These are phyloP conservation scores for Xylaria bambusicola DNA, from an alignment of 495 filamentous ascomycete species.

Conservation along the genomic window DNA sequence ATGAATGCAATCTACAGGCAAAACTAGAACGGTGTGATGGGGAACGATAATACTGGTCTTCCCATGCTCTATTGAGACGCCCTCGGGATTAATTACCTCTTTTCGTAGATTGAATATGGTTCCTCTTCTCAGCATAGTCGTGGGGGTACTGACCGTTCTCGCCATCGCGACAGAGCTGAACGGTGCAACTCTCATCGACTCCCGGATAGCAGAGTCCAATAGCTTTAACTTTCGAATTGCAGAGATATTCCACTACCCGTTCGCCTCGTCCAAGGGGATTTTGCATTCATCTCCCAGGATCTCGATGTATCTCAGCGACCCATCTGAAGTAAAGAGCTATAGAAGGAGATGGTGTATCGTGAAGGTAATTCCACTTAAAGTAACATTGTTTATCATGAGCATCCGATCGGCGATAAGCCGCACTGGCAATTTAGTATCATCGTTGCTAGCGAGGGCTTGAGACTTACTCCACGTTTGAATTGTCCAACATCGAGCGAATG, in stretches of 20 bases:
- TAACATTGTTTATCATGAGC: background rate
- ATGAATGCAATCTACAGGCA: conserved; percentile 19
- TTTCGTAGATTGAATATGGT: background rate
- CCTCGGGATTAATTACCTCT: conserved; percentile 8
- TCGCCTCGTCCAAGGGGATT: too few relatives aligned
- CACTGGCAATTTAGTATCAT: too few relatives aligned
- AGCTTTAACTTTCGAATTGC: conserved; percentile 12
- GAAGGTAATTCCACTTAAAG: too few relatives aligned
- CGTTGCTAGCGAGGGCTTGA: too few relatives aligned
- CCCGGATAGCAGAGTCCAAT: conserved; percentile 16
- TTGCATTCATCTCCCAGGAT: too few relatives aligned
- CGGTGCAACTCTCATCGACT: conserved; percentile 20
- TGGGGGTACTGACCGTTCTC: conserved; percentile 13
- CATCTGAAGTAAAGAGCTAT: too few relatives aligned
- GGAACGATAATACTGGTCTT: conserved; percentile 22
- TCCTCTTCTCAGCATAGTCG: background rate
- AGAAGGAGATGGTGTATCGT: too few relatives aligned
- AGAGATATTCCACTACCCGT: background rate
- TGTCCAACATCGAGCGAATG: too few relatives aligned
- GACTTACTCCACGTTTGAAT: too few relatives aligned
- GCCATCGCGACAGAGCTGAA: conserved; percentile 10
- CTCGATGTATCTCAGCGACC: too few relatives aligned
- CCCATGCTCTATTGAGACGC: background rate
- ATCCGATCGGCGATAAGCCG: conserved; percentile 7
- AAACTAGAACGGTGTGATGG: conserved; percentile 5